Percentiles rank a stretch among this genome's conserved stretches.
Evolutionary conservation across 345 rosid species (phyloP).

Genomic region (Hibiscus mutabilis): DNA sequence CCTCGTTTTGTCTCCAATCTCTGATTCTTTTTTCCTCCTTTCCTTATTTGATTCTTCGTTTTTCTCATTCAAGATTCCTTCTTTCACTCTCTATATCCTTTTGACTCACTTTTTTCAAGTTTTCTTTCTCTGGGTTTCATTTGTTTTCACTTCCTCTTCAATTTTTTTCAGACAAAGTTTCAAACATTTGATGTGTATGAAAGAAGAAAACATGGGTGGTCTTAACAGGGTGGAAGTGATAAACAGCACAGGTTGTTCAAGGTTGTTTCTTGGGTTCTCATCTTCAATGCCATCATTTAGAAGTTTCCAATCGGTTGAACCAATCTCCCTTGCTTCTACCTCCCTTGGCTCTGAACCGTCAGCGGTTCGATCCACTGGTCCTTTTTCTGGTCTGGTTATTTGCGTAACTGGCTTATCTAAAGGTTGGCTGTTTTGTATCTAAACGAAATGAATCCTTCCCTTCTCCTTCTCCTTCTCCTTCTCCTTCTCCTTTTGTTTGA

Average conservation of each 20-base stretch:
- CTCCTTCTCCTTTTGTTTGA: no score
- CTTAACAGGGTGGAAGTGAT: background rate
- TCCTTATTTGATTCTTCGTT: background rate
- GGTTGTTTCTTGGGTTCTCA: background rate
- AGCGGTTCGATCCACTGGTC: no score
- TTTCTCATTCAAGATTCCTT: conserved; percentile 21
- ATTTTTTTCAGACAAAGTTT: no score
- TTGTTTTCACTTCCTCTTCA: conserved; percentile 16
- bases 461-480: no score
- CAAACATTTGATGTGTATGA: background rate
- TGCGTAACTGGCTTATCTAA: no score
- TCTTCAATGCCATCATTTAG: background rate
- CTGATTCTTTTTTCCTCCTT: conserved; percentile 11
- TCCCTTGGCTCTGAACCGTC: no score
- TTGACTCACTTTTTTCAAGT: conserved; percentile 3
- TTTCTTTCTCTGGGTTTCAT: conserved; percentile 12
- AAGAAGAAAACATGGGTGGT: background rate
- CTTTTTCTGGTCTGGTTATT: no score
- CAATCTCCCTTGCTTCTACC: background rate
- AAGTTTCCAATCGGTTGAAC: background rate
- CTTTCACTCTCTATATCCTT: conserved; percentile 1
- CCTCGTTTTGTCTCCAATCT: conserved; percentile 22
- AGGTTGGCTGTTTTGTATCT: no score
- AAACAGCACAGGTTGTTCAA: background rate
- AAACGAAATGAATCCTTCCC: no score